phyloP scores from a whole-genome alignment of 495 filamentous ascomycete genomes.

The Neurospora sp. region DNA sequence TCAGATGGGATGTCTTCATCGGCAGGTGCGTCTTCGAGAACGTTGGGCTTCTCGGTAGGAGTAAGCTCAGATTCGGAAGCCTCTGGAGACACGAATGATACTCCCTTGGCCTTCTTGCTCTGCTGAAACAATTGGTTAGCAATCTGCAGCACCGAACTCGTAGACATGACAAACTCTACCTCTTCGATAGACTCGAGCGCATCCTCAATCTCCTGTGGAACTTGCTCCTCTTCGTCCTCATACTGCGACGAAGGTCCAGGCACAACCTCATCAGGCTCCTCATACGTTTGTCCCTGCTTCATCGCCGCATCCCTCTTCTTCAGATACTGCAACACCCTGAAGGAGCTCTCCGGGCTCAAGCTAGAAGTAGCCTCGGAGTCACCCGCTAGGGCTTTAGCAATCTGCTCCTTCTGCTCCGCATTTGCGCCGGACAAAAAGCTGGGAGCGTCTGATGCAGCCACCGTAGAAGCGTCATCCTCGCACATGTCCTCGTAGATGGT shows the following conservation, averaged over 20 bases:
- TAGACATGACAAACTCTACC: not conserved
- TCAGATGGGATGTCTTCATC: not conserved
- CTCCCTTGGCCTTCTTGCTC: slow-evolving; percentile 9
- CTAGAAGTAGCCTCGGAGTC: slow-evolving; percentile 7
- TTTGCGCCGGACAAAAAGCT: slow-evolving; percentile 20
- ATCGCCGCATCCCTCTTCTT: not conserved
- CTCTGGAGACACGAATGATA: not conserved
- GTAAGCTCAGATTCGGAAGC: not conserved
- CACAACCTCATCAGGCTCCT: slow-evolving; percentile 4
- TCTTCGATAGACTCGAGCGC: not conserved
- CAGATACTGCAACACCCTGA: not conserved
- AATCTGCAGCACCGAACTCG: not conserved
- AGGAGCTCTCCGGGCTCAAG: not conserved
- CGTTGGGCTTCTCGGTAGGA: not conserved
- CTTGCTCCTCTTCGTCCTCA: not conserved
- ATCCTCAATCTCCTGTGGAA: not conserved
- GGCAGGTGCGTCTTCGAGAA: not conserved
- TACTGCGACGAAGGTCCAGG: slow-evolving; percentile 1
- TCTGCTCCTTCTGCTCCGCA: slow-evolving; percentile 22
- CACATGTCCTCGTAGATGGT: slow-evolving; percentile 14
- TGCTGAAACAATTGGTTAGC: slow-evolving; percentile 7
- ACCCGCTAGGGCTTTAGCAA: slow-evolving; percentile 6
- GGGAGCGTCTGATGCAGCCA: slow-evolving; percentile 22
- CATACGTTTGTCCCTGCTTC: slow-evolving; percentile 1
- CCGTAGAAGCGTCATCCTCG: slow-evolving; percentile 21